Conservation (phyloP, 176 grass and related monocot genomes). For the Rhipidocladum racemiflorum region DNA sequence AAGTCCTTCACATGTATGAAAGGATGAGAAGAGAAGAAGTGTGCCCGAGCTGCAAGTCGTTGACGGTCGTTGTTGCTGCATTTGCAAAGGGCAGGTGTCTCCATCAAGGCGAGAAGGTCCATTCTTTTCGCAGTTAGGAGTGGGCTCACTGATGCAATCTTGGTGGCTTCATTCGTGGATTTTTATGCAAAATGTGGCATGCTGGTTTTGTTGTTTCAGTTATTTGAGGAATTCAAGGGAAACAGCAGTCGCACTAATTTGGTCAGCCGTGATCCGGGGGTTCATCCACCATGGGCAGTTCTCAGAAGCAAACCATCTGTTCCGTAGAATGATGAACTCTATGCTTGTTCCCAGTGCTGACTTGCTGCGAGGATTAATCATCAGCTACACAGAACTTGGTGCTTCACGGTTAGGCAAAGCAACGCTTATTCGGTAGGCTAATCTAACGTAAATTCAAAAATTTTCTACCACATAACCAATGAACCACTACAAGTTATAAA, state of each 20-base stretch:
- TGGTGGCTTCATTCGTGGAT: slow-evolving; percentile 36
- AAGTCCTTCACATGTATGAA: slow-evolving; percentile 23
- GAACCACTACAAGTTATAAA: too few relatives aligned
- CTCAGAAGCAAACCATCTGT: slow-evolving; percentile 26
- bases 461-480: too few relatives aligned
- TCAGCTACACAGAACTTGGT: slow-evolving; percentile 34
- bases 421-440: too few relatives aligned
- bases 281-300: slow-evolving; percentile 36
- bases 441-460: too few relatives aligned
- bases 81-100: slow-evolving; percentile 33
- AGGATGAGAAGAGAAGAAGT: slow-evolving; percentile 40
- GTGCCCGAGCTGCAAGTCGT: slow-evolving; percentile 31
- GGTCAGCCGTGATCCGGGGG: slow-evolving; percentile 38
- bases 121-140: slow-evolving; percentile 37
- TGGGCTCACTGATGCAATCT: slow-evolving; percentile 31
- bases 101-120: slow-evolving; percentile 29
- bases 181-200: slow-evolving; percentile 37
- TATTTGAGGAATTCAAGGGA: slow-evolving; percentile 37
- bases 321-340: slow-evolving; percentile 7
- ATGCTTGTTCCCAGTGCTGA: neutral
- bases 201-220: neutral
- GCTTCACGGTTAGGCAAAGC: slow-evolving; percentile 36
- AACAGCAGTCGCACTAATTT: slow-evolving; percentile 8
- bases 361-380: slow-evolving; percentile 24
- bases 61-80: slow-evolving; percentile 40